Base-by-base conservation (phyloP, 768 basidiomycete genomes). In the Mycena rosella region DNA sequence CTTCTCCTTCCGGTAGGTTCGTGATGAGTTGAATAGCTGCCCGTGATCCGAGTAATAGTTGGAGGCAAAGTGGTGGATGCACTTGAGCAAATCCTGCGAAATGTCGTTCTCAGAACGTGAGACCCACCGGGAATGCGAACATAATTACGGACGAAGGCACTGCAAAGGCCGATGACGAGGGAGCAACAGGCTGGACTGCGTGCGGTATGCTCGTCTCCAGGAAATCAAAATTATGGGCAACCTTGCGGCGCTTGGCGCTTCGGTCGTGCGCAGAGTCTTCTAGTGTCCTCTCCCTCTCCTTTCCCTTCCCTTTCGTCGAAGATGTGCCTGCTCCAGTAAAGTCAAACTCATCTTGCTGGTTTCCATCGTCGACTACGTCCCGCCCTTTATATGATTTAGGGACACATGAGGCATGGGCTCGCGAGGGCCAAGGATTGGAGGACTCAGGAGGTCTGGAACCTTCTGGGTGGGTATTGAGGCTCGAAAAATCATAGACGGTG, bases 31-130 rank as follows among this genome's bases (percentile, higher is more conserved):
- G 22, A 82, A 77, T 3, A 93, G 76, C 68, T 92, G 85, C 0
- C 89, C 91, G 60, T 83, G 81, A 69, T 89, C 88, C 24, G 80
- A 79, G 70, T 93, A 95, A 74, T 90, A 90, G 32, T 75, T 75
- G 59, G 76, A 79, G 26, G 86, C 81, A 63, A 83, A 82, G 65
- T 82, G 78, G 68, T 87, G 86, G 27, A 87, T 84, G 48, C 75
- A 80, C 77, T 86, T 86, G 48, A 87, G 76, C 3, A 87, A 76
- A 68, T 87, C 86, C 86, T 86, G 68, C 13, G 29, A 26, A 34
- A 54, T 29, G 17, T 9, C 9, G 5, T 10, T 55, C 18, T 47
- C 32, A 59, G 38, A 27, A 44, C 13, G 44, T 30, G 38, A 5
- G 26, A 27, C 1, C 22, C 32, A 38, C 34, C 11, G 22, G 13